Conservation (phyloP, 768 basidiomycete genomes). For the Xerocomellus dryophilus region DNA sequence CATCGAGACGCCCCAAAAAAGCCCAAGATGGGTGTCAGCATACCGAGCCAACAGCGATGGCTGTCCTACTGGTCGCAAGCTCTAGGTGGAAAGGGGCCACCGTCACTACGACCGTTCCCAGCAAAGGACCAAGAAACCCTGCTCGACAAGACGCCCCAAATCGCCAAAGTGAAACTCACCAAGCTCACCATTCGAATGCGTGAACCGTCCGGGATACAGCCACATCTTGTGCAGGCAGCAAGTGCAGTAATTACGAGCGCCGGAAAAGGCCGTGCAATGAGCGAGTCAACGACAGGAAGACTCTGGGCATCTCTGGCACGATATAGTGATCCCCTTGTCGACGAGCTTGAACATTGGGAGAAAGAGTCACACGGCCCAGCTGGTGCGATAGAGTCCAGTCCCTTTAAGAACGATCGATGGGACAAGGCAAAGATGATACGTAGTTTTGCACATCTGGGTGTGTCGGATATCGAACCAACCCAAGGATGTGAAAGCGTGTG, state of each 20-base stretch:
- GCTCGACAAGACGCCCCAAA: conserved; percentile 5
- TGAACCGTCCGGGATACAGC: conserved; percentile 50
- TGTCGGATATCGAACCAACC: conserved; percentile 16
- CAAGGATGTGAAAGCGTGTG: conserved; percentile 14
- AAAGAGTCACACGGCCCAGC: conserved; percentile 42
- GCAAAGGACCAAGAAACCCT: conserved; percentile 10
- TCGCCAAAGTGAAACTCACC: conserved; percentile 52
- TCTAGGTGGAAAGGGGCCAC: conserved; percentile 54
- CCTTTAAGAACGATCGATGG: conserved; percentile 59
- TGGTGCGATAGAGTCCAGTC: conserved; percentile 32
- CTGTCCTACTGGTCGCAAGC: conserved; percentile 74
- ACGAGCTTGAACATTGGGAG: conserved; percentile 63
- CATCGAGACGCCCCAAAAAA: conserved; percentile 25
- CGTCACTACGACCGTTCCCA: conserved; percentile 42
- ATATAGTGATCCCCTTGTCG: conserved; percentile 71
- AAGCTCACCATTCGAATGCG: conserved; percentile 59
- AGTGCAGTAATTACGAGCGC: conserved; percentile 50
- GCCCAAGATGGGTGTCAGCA: conserved; percentile 64
- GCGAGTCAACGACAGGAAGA: conserved; percentile 35
- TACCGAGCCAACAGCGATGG: conserved; percentile 78
- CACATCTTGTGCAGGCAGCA: conserved; percentile 54
- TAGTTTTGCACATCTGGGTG: conserved; percentile 65
- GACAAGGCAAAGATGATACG: conserved; percentile 77
- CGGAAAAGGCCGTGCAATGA: conserved; percentile 33
- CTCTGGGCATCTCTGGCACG: conserved; percentile 77